phyloP scores from a whole-genome alignment of 2,329 filamentous ascomycete species.

The Scedosporium minutisporum region DNA sequence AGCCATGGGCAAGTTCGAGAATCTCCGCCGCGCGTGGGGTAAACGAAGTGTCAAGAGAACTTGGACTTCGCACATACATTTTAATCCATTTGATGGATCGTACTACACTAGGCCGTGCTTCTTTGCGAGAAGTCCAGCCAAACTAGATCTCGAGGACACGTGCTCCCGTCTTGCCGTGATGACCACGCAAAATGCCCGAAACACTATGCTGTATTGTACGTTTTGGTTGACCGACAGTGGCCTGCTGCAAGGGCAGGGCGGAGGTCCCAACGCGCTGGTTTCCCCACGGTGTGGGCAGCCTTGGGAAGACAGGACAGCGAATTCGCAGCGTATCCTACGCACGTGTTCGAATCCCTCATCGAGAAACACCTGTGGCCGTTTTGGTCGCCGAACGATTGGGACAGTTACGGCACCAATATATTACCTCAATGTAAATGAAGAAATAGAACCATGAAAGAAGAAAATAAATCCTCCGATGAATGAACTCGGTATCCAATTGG shows the following conservation, averaged over 20 bases:
- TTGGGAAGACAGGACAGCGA: background rate
- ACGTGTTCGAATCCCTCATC: slow-evolving; percentile 1
- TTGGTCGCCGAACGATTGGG: background rate
- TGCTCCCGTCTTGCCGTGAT: background rate
- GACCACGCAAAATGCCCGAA: background rate
- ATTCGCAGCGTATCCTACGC: background rate
- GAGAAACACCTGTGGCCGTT: background rate
- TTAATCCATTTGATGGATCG: background rate
- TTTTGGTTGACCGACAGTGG: background rate
- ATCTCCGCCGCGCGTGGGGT: background rate
- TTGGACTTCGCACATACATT: too few species aligned
- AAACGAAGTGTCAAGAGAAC: too few species aligned
- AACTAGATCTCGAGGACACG: background rate
- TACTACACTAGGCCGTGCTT: background rate
- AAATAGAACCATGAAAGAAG: background rate
- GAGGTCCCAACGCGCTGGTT: background rate
- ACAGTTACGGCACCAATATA: background rate
- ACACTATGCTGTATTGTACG: background rate
- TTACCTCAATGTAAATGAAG: background rate
- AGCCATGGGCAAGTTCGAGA: background rate
- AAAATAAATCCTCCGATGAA: background rate
- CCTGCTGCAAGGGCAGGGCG: background rate
- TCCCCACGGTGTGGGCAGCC: background rate
- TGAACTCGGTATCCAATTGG: background rate
- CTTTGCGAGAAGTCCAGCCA: background rate